Base-by-base conservation (phyloP, 352 stramenopile genomes). In the Phytophthora meadii region DNA sequence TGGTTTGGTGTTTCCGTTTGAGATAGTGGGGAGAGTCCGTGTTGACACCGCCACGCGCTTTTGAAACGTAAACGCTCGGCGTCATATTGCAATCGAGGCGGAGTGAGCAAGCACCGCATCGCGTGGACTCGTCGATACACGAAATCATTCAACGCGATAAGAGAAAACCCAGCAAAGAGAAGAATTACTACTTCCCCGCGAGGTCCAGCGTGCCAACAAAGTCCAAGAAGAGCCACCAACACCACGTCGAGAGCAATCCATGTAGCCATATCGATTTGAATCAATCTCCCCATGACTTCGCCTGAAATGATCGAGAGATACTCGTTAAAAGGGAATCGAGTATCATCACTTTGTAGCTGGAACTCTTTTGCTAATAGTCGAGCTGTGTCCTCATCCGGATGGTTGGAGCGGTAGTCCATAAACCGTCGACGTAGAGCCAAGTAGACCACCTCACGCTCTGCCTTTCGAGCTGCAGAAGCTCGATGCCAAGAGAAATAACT, bases 271-370 rank as follows among this genome's bases (percentile, higher is more conserved):
- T 93, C 84, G 58, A 93, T 89, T 65, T 88, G 78, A 39, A 93
- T 90, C 3, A 93, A 68, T 24, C 79, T 58, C 2, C 65, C 81
- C 84, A 93, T 90, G 45, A 89, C 79, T 60, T 90, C 82, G 15
- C 84, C 84, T 3, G 82, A 91, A 52, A 93, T 89, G 60, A 91
- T 85, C 7, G 79, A 81, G 6, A 93, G 72, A 52, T 93, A 93
- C 55, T 91, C 82, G 61, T 93, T 86, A 65, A 93, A 93, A 1
- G 84, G 81, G 67, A 91, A 93, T 27, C 68, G 71, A 6, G 77
- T 52, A 46, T 88, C 67, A 4, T 65, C 57, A 3, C 54, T 50
- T 37, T 90, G 72, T 0, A 82, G 65, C 49, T 93, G 84, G 54
- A 89, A 93, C 32, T 89, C 79, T 55, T 87, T 88, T 10, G 80